phyloP scores from a whole-genome alignment of 106 monocot species.

The Allium cepa region DNA sequence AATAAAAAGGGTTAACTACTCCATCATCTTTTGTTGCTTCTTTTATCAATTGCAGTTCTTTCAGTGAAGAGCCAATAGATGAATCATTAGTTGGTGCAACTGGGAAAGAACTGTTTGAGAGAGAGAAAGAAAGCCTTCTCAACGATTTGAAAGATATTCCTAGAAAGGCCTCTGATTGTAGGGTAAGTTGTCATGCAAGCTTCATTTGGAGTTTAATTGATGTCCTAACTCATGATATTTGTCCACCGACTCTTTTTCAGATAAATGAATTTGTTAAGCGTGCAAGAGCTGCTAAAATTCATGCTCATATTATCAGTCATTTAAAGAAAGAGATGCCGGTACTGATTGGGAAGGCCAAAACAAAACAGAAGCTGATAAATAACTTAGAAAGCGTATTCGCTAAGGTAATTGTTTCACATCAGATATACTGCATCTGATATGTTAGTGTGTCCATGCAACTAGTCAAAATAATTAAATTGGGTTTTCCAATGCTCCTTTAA shows the following conservation, averaged over 20 bases:
- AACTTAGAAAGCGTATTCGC: conserved; percentile 68
- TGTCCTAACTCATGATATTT: not conserved
- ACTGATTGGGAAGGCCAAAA: conserved; percentile 90
- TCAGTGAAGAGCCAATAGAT: conserved; percentile 74
- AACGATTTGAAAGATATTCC: conserved; percentile 91
- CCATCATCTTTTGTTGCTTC: too few species aligned
- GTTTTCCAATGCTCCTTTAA: too few species aligned
- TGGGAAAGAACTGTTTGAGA: conserved; percentile 87
- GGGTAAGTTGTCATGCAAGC: conserved; percentile 26
- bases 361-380: conserved; percentile 75
- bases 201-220: not conserved
- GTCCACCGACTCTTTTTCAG: conserved; percentile 17
- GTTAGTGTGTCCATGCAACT: not conserved
- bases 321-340: conserved; percentile 93
- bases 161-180: conserved; percentile 81
- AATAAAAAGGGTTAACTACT: too few species aligned
- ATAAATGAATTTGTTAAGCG: conserved; percentile 98
- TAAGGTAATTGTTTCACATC: conserved; percentile 37
- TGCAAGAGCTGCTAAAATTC: conserved; percentile 81
- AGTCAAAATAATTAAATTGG: too few species aligned
- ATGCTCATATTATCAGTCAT: conserved; percentile 88
- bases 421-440: not conserved
- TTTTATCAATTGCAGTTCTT: conserved; percentile 42
- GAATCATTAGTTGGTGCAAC: conserved; percentile 58
- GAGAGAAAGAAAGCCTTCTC: conserved; percentile 85